These are phyloP conservation scores for Golubevia pallescens DNA, from an alignment of 1,284 basidiomycete genomes.

Conservation along the genomic window DNA sequence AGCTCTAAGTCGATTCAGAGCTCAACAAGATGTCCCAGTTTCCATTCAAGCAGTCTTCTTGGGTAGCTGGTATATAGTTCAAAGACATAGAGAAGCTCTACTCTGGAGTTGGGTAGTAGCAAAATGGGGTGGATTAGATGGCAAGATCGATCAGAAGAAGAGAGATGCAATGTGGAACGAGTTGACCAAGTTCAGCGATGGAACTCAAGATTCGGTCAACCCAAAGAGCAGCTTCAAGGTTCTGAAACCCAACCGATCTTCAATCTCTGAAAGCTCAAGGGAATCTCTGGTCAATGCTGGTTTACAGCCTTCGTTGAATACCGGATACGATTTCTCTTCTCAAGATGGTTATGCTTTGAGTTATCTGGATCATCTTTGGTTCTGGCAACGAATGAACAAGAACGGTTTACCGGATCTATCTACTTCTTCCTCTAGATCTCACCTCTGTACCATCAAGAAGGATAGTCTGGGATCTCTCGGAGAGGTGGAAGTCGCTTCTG, in stretches of 20 bases:
- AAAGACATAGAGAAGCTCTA: constrained; percentile 67
- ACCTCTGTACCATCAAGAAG: constrained; percentile 13
- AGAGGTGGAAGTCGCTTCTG: constrained; percentile 11
- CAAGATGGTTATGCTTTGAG: constrained; percentile 29
- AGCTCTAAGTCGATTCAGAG: constrained; percentile 64
- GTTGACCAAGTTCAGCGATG: constrained; percentile 42
- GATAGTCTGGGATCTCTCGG: constrained; percentile 11
- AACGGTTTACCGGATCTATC: constrained; percentile 33
- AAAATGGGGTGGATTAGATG: constrained; percentile 58
- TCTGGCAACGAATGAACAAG: constrained; percentile 19
- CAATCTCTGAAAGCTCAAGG: background rate
- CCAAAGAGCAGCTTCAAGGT: background rate
- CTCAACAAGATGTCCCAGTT: constrained; percentile 51
- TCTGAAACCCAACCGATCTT: background rate
- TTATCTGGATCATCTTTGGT: constrained; percentile 34
- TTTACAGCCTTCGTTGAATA: constrained; percentile 23
- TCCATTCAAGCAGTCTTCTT: constrained; percentile 65
- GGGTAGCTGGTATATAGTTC: constrained; percentile 65
- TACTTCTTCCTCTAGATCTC: background rate
- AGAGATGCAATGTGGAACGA: constrained; percentile 65
- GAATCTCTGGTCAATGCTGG: constrained; percentile 14
- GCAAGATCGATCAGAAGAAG: constrained; percentile 45
- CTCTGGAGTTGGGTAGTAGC: constrained; percentile 67
- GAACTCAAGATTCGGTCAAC: constrained; percentile 48
- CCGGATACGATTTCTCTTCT: constrained; percentile 30